Percentiles rank a stretch among this genome's conserved stretches.
Conservation (phyloP, 108 stramenopile species). For the Aureococcus anophagefferens region DNA sequence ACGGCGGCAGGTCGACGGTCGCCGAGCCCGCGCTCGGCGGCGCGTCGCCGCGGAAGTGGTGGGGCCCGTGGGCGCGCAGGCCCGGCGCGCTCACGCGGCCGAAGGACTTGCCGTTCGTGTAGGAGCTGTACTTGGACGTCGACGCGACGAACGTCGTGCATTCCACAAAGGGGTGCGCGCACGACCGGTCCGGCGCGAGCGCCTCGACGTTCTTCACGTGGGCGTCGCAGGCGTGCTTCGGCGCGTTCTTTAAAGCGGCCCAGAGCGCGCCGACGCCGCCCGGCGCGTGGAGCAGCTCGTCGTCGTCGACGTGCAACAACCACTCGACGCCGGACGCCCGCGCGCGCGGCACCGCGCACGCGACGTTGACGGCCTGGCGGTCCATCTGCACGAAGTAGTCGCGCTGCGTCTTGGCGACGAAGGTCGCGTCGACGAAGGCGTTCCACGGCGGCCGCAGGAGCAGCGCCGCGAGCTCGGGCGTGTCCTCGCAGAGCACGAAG, state of each 20-base stretch:
- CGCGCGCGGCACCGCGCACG: neutral
- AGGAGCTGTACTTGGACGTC: neutral
- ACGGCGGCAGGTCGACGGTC: neutral
- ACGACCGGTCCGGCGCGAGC: neutral
- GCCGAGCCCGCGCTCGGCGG: too few species aligned
- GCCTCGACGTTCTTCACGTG: neutral
- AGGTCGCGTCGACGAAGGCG: neutral
- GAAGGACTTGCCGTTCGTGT: neutral
- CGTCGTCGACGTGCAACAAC: neutral
- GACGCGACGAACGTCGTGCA: neutral
- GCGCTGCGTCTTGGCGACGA: neutral
- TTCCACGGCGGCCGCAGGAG: neutral
- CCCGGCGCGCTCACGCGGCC: neutral
- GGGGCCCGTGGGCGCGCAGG: neutral
- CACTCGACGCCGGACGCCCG: neutral
- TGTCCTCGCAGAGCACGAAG: neutral
- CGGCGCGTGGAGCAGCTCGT: neutral
- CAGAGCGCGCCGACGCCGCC: neutral
- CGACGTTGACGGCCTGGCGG: neutral
- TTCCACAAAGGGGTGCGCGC: neutral
- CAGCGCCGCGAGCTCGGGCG: neutral
- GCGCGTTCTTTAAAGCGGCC: neutral
- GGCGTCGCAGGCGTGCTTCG: neutral
- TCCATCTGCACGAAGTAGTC: slow-evolving; percentile 1
- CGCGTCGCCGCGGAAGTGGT: neutral